Conservation (phyloP, 2,329 filamentous ascomycete species). For the Aureobasidium sp. region DNA sequence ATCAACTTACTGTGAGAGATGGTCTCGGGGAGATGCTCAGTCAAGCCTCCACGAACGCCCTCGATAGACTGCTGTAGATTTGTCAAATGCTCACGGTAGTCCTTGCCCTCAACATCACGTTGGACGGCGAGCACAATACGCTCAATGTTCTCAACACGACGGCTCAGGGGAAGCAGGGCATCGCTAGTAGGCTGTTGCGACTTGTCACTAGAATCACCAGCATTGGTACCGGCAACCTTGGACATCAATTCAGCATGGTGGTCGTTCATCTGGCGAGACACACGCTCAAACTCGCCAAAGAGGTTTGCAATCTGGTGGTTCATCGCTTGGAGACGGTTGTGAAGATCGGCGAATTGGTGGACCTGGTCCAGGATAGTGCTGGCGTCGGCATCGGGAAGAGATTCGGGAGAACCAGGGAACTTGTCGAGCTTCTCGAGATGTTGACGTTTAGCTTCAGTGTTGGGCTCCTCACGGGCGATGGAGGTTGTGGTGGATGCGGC, state of each 20-base stretch:
- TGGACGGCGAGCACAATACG: constrained; percentile 42
- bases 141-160: constrained; percentile 47
- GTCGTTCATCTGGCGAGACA: constrained; percentile 46
- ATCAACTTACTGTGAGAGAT: constrained; percentile 41
- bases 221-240: background rate
- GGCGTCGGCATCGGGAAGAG: constrained; percentile 30
- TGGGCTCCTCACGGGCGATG: constrained; percentile 23
- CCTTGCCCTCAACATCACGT: constrained; percentile 47
- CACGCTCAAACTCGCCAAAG: constrained; percentile 47
- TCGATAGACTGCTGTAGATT: constrained; percentile 47
- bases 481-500: constrained; percentile 49
- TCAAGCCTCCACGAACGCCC: constrained; percentile 45
- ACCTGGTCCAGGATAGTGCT: constrained; percentile 35
- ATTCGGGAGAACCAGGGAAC: constrained; percentile 36
- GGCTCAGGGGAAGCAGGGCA: constrained; percentile 23
- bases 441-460: constrained; percentile 25
- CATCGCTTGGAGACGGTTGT: constrained; percentile 70
- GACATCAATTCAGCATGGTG: constrained; percentile 47
- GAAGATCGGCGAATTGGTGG: constrained; percentile 72
- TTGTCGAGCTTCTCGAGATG: constrained; percentile 23
- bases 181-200: constrained; percentile 10
- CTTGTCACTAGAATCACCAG: background rate
- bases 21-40: constrained; percentile 42
- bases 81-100: constrained; percentile 48
- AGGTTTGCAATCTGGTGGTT: constrained; percentile 60